Evolutionary conservation across 495 filamentous ascomycete genomes (phyloP).

Genomic region (Rostrohypoxylon terebratum): DNA sequence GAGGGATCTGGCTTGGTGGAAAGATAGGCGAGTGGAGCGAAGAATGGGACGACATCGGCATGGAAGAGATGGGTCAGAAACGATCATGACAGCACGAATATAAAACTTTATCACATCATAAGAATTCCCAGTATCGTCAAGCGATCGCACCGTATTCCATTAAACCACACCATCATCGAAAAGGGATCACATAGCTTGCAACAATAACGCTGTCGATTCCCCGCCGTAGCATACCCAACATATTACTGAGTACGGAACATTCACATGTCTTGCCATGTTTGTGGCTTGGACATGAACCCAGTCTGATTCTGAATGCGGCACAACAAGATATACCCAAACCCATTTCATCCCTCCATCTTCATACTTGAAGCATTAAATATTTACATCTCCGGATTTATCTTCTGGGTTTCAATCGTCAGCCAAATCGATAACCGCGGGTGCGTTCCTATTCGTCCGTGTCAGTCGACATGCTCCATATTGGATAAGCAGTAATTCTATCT

Average conservation of each 20-base stretch:
- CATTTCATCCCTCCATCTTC: neutral
- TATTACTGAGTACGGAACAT: neutral
- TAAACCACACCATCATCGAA: neutral
- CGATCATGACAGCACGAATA: conserved; percentile 53
- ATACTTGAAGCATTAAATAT: neutral
- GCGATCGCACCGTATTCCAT: neutral
- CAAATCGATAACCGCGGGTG: conserved; percentile 1
- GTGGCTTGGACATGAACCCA: too few species aligned
- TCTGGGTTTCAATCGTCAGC: neutral
- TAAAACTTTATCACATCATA: conserved; percentile 22
- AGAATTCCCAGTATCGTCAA: conserved; percentile 19
- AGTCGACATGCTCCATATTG: conserved; percentile 27
- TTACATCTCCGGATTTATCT: neutral
- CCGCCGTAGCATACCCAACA: neutral
- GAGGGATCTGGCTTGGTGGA: conserved; percentile 75
- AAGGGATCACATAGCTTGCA: neutral
- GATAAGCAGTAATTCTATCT: conserved; percentile 22
- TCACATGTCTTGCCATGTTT: neutral
- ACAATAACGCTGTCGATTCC: conserved; percentile 1
- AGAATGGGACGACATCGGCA: conserved; percentile 72
- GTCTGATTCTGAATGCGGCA: neutral
- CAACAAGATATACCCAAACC: neutral
- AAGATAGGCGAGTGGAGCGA: conserved; percentile 66
- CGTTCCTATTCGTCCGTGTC: too few species aligned
- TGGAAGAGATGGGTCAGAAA: conserved; percentile 78